phyloP scores from a whole-genome alignment of 352 stramenopile species.

The Chrysophaeum taylorii region DNA sequence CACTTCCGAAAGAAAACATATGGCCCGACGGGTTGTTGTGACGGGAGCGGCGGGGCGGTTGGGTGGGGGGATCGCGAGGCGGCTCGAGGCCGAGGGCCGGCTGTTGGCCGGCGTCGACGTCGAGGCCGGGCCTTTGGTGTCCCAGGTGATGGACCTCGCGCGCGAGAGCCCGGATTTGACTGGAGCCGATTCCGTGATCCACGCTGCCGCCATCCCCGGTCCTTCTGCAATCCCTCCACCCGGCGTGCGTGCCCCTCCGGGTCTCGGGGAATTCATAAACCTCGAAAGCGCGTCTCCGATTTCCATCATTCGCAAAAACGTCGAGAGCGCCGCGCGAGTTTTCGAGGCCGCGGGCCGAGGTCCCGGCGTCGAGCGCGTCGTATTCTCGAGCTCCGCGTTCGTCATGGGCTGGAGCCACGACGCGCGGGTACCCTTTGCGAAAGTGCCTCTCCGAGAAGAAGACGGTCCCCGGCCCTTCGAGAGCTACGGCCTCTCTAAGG shows the following conservation, averaged over 20 bases:
- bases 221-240: background rate
- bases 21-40: too few relatives aligned
- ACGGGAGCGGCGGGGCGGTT: background rate
- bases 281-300: background rate
- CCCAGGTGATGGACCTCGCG: too few relatives aligned
- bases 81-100: background rate
- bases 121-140: too few relatives aligned
- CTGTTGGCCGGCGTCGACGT: background rate
- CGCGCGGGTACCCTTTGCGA: background rate
- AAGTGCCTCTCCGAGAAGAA: background rate
- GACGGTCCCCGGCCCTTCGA: background rate
- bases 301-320: background rate
- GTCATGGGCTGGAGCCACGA: constrained; percentile 10
- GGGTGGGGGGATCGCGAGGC: background rate
- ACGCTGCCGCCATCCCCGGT: background rate
- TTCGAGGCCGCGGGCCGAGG: background rate
- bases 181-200: background rate
- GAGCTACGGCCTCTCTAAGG: constrained; percentile 8
- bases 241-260: background rate
- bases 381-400: background rate
- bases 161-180: background rate
- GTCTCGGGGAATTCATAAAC: background rate
- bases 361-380: background rate
- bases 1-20: too few relatives aligned
- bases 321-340: background rate